Base-by-base conservation (phyloP, 139 green algal species). In the Micromonas pusilla region DNA sequence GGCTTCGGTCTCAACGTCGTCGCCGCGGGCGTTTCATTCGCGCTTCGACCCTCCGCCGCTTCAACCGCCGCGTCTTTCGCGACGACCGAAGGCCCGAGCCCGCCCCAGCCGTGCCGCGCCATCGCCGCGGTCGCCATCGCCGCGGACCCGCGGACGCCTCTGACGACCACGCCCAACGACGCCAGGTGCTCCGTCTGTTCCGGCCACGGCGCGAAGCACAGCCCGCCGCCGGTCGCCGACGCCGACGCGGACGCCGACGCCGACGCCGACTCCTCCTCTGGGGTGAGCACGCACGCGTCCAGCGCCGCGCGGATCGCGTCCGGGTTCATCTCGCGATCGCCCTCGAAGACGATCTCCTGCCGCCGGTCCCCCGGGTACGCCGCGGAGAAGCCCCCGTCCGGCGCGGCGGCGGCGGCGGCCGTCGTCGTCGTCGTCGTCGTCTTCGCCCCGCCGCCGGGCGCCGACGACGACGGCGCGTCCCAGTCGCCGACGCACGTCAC, bases 311-410 rank as follows among this genome's bases (percentile, higher is more conserved):
- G 31, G 23, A 75, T 28, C 3, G 26, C 30, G 32, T 31, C 23
- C 19, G 68, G 34, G 30, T 75, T 36, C 23, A 63, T 63, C 26
- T 5, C 30, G 68, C 26, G 4, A 19, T 57, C 45, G 9, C 68
- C 68, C 32, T 75, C 68, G 30, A 75, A 75, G 20, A 75, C 68
- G 9, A 75, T 13, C 25, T 75, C 34, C 2, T 75, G 37, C 37
- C 68, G 37, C n/a, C 37, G 20, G 38, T 75, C 68, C 34, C 68
- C 68, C 4, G n/a, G 13, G 13, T 2, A 38, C 25, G 26, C 57
- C 26, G 52, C 52, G 52, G 16, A 20, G 16, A 20, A 16, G 9
- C 60, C 25, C 9, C 25, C 60, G 60, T 67, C 60, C 13, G 60
- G 25, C 4, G 4, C 60, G 60, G 13, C 25, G 4, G 60, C 13